Evolutionary conservation across 345 rosid species (phyloP), one percentile per base, ranked within the genome.

Genomic region (Populus tremula): DNA sequence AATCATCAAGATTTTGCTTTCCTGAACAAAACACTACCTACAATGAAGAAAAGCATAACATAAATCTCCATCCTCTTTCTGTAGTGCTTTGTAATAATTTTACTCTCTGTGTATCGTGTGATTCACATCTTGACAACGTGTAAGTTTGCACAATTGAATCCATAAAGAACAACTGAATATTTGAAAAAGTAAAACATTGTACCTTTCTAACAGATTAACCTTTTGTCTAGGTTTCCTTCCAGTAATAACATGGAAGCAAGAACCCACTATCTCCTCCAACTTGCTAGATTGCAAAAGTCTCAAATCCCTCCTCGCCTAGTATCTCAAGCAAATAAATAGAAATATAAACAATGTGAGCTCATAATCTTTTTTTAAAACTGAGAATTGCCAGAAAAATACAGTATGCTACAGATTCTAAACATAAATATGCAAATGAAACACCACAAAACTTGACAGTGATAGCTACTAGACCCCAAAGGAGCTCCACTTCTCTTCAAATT

Each of bases 271-370:
- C 79, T 87, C 93, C 76, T 84, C 88, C 84, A 92, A 83, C 82
- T 91, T 89, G 63, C 87, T 84, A 73, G 91, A 87, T 79, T 86
- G 84, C 80, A 96, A 83, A 77, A 93, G 90, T 83, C 92, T 92
- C 87, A 91, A 75, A 75, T 91, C 99, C 80, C 98, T 89, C 76
- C 97, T 91, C 80, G 93, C 98, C 99, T 93, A 76, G 71, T 72
- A 69, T 63, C 65, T 72, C 73, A 74, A 36, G 36, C n/a, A 12
- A 53, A n/a, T 12, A 39, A 20, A 36, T 17, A 39, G 54, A 21
- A 21, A 73, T 25, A 38, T 21, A 36, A 25, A 13, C 38, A 72
- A 23, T 12, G 45, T 31, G 18, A 31, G 8, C 33, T 35, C 53
- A 35, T 13, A 43, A 29, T 36, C 1, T 23, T 8, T 7, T 7